Base-by-base conservation (phyloP, 257 asterid genomes). In the Cordia subcordata region DNA sequence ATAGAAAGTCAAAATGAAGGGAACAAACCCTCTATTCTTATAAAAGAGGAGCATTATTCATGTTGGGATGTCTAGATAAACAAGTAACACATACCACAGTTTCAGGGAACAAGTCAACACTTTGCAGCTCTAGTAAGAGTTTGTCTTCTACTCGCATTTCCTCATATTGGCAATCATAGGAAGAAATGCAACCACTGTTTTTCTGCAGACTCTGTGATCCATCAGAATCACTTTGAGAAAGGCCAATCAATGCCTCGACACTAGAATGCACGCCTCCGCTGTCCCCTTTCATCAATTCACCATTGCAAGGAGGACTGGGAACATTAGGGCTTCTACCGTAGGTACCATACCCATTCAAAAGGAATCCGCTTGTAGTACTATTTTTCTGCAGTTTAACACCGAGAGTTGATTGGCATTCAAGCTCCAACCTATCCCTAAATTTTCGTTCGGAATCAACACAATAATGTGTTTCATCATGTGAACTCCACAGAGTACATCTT, bases 41-140 rank as follows among this genome's bases (percentile, higher is more conserved):
- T 1, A 27, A 27, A 42, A 42, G 47, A 42, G 47, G 10, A 42
- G 47, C 12, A 42, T 42, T 11, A 8, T 10, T 10, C 47, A 42
- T 42, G 8, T 3, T 14, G 6, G 4, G 35, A 27, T 3, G 47
- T 42, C 14, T 2, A 42, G 47, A 42, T 3, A 27, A 42, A 42
- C 8, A 42, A 42, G 47, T 8, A 42, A 8, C 12, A 71, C 94
- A 78, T 86, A 93, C 99, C 90, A 86, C 88, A 12, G 87, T 61
- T 69, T 89, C 99, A 70, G 81, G 62, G 72, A 73, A 64, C 19
- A 93, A 75, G 65, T 86, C 99, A 56, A 93, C 55, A 69, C 95
- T 89, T 66, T 80, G 88, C 57, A 93, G 79, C 78, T 93, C 99
- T 60, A 78, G 70, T 63, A 89, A 57, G 72, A 89, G 83, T 73